Evolutionary conservation across 78 protist species (phyloP).

Genomic region (Planoprotostelium fungivorum): DNA sequence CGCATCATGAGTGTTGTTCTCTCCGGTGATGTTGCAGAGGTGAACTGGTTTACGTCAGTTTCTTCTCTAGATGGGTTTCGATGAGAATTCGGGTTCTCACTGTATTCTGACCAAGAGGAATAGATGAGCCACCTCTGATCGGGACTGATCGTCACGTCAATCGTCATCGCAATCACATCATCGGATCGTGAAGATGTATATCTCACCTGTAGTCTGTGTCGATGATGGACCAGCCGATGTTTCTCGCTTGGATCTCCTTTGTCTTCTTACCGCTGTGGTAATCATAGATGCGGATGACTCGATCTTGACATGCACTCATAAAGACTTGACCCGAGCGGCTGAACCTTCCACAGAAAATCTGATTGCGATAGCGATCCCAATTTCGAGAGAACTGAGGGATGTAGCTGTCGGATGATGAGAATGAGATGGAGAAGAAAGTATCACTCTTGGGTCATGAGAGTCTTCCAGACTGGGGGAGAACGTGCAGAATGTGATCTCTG

Average conservation of each 20-base stretch:
- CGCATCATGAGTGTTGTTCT: constrained; percentile 11
- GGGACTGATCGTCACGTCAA: not conserved
- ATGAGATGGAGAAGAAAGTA: not conserved
- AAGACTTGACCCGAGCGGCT: not conserved
- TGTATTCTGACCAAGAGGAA: constrained; percentile 48
- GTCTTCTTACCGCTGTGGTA: not conserved
- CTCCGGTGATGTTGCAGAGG: constrained; percentile 12
- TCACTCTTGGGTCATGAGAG: not conserved
- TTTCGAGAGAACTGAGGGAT: not conserved
- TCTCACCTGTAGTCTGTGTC: constrained; percentile 21
- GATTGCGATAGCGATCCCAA: not conserved
- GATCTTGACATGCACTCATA: not conserved
- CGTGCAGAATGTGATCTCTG: not conserved
- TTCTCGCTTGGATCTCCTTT: not conserved
- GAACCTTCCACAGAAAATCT: not conserved
- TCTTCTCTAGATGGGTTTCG: not conserved
- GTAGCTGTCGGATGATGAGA: not conserved
- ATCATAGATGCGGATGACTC: not conserved
- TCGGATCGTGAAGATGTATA: too few species aligned
- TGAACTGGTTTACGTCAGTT: constrained; percentile 6
- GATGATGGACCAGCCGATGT: constrained; percentile 53
- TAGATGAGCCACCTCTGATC: constrained; percentile 50
- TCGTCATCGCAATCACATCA: not conserved
- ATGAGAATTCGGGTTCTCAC: not conserved
- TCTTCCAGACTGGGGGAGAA: not conserved